Percentiles rank a stretch among this genome's conserved stretches.
Conservation (phyloP, 352 stramenopile species). For the Globisporangium acanthophoron region DNA sequence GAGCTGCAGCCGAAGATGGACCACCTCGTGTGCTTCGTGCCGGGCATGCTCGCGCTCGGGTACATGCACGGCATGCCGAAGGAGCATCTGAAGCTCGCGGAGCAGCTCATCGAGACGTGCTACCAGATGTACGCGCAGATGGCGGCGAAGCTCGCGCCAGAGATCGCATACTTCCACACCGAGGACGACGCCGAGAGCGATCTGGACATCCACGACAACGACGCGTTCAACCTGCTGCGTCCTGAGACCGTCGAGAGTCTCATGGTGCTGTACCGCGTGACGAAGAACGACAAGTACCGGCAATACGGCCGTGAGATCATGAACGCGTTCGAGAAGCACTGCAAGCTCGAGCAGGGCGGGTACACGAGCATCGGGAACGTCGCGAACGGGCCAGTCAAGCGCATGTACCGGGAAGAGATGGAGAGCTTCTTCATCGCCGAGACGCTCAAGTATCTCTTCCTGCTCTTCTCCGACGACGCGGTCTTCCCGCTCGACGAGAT, state of each 20-base stretch:
- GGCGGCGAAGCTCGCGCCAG: slow-evolving; percentile 77
- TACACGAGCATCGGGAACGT: slow-evolving; percentile 67
- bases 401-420: slow-evolving; percentile 71
- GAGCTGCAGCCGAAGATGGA: slow-evolving; percentile 74
- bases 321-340: slow-evolving; percentile 78
- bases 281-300: slow-evolving; percentile 84
- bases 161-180: slow-evolving; percentile 80
- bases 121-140: slow-evolving; percentile 86
- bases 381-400: slow-evolving; percentile 28
- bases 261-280: slow-evolving; percentile 89
- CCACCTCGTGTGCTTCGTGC: slow-evolving; percentile 90
- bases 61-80: slow-evolving; percentile 62
- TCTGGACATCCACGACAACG: slow-evolving; percentile 43
- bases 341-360: slow-evolving; percentile 46
- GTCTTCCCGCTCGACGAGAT: slow-evolving; percentile 77
- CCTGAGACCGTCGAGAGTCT: slow-evolving; percentile 91
- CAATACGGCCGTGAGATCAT: slow-evolving; percentile 86
- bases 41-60: slow-evolving; percentile 82
- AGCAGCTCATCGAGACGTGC: slow-evolving; percentile 79
- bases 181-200: slow-evolving; percentile 38
- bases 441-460: slow-evolving; percentile 93
- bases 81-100: slow-evolving; percentile 64
- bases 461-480: slow-evolving; percentile 86
- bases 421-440: slow-evolving; percentile 92
- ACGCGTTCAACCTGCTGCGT: slow-evolving; percentile 83